These are phyloP conservation scores for Marchantia polymorpha DNA, from an alignment of 225 moss, liverwort and hornwort genomes.

Conservation along the genomic window DNA sequence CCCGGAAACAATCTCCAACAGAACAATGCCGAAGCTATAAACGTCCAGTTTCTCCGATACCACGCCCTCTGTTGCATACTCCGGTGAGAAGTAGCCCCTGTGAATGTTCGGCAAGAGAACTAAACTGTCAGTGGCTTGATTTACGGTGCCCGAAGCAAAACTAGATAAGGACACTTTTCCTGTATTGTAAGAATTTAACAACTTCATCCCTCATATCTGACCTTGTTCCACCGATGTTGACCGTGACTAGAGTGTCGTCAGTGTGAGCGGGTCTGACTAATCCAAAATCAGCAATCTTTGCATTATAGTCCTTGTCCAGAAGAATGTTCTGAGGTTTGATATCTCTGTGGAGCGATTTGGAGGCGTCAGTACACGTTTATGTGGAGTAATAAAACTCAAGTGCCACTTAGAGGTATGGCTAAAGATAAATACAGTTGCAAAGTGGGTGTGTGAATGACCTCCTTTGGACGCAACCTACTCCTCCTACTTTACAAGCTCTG, in stretches of 20 bases:
- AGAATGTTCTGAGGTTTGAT: slow-evolving; percentile 39
- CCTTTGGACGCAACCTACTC: too few species aligned
- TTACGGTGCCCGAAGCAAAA: background rate
- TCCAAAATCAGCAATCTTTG: slow-evolving; percentile 44
- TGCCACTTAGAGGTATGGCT: too few species aligned
- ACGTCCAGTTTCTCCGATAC: slow-evolving; percentile 13
- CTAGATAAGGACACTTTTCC: background rate
- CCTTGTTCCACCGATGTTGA: slow-evolving; percentile 12
- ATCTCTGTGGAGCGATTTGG: slow-evolving; percentile 8
- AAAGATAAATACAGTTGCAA: too few species aligned
- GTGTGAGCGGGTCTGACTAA: background rate
- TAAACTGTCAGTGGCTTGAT: too few species aligned
- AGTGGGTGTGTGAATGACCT: too few species aligned
- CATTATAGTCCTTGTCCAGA: slow-evolving; percentile 26
- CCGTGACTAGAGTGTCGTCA: background rate
- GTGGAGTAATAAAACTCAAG: too few species aligned
- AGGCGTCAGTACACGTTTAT: too few species aligned
- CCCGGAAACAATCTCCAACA: slow-evolving; percentile 16
- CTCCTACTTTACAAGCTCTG: too few species aligned
- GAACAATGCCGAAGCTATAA: slow-evolving; percentile 14
- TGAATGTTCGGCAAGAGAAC: background rate
- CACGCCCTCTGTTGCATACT: slow-evolving; percentile 3
- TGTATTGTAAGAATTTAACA: background rate
- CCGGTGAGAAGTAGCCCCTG: slow-evolving; percentile 13
- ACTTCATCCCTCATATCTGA: background rate